Conservation (phyloP, 2,329 filamentous ascomycete genomes). For the Fusarium transvaalense region DNA sequence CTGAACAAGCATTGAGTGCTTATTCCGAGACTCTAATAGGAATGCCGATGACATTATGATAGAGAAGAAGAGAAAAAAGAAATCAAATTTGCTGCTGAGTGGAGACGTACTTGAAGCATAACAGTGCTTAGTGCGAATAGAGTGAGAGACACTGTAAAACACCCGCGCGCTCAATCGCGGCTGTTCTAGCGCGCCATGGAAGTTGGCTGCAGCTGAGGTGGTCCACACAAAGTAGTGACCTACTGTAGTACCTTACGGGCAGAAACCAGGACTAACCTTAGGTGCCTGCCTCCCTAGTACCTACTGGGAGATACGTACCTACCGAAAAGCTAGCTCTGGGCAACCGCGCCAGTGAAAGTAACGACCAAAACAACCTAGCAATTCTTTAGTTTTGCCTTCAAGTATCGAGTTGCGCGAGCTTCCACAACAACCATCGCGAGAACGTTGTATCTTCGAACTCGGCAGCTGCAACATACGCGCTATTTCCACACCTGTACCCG, state of each 20-base stretch:
- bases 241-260: too few species aligned
- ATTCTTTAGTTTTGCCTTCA: slow-evolving; percentile 40
- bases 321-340: slow-evolving; percentile 24
- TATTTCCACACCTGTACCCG: slow-evolving; percentile 3
- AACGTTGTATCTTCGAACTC: slow-evolving; percentile 8
- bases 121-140: slow-evolving; percentile 36
- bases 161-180: slow-evolving; percentile 32
- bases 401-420: slow-evolving; percentile 38
- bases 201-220: not conserved
- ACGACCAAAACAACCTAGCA: slow-evolving; percentile 45
- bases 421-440: slow-evolving; percentile 19
- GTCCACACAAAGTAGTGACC: too few species aligned
- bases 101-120: slow-evolving; percentile 43
- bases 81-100: slow-evolving; percentile 47
- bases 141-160: slow-evolving; percentile 22
- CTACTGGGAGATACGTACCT: slow-evolving; percentile 39
- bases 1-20: slow-evolving; percentile 95
- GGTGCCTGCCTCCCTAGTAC: too few species aligned
- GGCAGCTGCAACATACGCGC: slow-evolving; percentile 23
- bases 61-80: slow-evolving; percentile 56
- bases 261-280: too few species aligned
- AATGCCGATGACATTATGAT: slow-evolving; percentile 85
- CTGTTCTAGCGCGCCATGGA: slow-evolving; percentile 12
- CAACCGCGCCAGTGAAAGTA: slow-evolving; percentile 45
- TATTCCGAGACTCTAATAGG: slow-evolving; percentile 99